Base-by-base conservation (phyloP, 106 monocot genomes). In the Acanthochlamys bracteata region DNA sequence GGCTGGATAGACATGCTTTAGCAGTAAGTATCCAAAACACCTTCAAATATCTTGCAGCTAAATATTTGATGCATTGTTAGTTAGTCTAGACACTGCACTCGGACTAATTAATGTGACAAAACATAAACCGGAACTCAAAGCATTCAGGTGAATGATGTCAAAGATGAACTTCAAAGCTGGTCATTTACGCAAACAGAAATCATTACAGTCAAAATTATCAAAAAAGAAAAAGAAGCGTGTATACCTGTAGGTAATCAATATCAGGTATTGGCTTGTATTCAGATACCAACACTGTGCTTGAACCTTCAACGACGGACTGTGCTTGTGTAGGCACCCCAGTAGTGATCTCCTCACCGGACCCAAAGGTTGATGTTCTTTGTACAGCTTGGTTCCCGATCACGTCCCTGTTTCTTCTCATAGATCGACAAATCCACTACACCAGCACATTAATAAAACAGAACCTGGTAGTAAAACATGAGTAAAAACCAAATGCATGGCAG, bases 391-490 rank as follows among this genome's bases (percentile, higher is more conserved):
- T n/a, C n/a, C n/a, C n/a, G n/a, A n/a, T n/a, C n/a, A n/a, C n/a
- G n/a, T n/a, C 69, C 40, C 55, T 66, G 10, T 64, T 56, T 78
- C 68, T 71, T 77, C 73, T 77, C 49, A 51, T 61, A 54, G 45
- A 71, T 71, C 90, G 77, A 55, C 71, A 71, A 56, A 71, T 70
- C 80, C 74, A 91, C 88, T 96, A 93, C 76, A 82, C 53, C 66
- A 86, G 66, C 66, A 86, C 74, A 88, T n/a, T n/a, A n/a, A n/a
- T n/a, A 83, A 82, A 84, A 84, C 57, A 88, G 76, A 68, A 73
- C 87, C 96, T 91, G 87, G 80, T 73, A 83, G 82, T 96, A 83
- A 90, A 88, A 91, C 55, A 91, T 91, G 68, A 88, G 86, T 90
- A 73, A 90, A 90, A 90, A 95, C 84, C 90, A 86, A 75, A 79